Conservation (phyloP, 2,329 filamentous ascomycete species). For the Alternaria sp. region DNA sequence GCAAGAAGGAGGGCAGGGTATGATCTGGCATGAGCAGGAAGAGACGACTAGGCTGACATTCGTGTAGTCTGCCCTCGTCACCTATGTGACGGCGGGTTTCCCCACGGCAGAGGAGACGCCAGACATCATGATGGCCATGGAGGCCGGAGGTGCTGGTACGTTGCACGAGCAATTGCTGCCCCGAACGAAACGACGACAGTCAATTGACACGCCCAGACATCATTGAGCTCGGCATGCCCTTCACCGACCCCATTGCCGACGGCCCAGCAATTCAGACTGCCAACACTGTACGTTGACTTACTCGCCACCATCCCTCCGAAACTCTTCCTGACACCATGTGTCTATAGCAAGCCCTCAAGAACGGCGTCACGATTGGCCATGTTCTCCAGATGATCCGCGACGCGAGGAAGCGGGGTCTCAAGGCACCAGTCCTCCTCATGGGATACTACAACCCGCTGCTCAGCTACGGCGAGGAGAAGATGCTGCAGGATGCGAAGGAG, state of each 20-base stretch:
- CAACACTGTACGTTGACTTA: constrained; percentile 71
- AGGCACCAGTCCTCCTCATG: constrained; percentile 89
- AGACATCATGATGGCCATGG: constrained; percentile 84
- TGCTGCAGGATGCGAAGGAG: constrained; percentile 82
- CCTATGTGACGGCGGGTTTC: constrained; percentile 95
- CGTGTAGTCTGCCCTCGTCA: constrained; percentile 79
- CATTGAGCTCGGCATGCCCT: constrained; percentile 94
- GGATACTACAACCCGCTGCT: constrained; percentile 98
- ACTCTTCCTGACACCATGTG: constrained; percentile 19
- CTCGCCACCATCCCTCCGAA: constrained; percentile 20
- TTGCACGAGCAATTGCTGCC: constrained; percentile 3
- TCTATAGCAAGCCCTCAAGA: constrained; percentile 71
- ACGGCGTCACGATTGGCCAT: constrained; percentile 83
- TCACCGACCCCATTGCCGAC: constrained; percentile 97
- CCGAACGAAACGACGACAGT: not conserved
- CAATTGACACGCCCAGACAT: constrained; percentile 66
- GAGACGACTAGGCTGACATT: constrained; percentile 9
- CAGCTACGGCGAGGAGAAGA: constrained; percentile 89
- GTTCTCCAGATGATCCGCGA: constrained; percentile 84
- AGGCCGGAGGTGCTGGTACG: constrained; percentile 88
- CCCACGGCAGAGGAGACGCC: constrained; percentile 82
- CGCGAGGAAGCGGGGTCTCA: constrained; percentile 77
- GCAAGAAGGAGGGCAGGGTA: constrained; percentile 58
- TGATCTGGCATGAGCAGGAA: not conserved
- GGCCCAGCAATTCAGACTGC: constrained; percentile 95